Evolutionary conservation across 140 eudicot species (phyloP).

Genomic region (Ambrosia hybrid): DNA sequence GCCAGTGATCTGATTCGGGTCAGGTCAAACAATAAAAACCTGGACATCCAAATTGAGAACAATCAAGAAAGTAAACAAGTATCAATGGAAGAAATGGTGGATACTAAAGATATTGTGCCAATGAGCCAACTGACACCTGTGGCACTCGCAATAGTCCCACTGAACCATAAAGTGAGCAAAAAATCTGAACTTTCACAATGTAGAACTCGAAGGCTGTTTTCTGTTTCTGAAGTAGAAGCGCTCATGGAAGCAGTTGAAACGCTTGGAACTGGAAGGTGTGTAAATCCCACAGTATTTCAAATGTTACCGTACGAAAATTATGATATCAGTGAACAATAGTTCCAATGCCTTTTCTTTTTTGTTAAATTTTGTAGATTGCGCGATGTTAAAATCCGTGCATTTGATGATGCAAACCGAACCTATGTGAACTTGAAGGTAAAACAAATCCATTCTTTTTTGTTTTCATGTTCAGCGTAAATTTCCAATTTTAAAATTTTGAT

Average conservation of each 20-base stretch:
- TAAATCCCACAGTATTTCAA: slow-evolving; percentile 2
- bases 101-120: slow-evolving; percentile 65
- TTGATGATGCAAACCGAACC: slow-evolving; percentile 83
- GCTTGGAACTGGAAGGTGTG: slow-evolving; percentile 97
- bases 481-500: too few relatives aligned
- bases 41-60: slow-evolving; percentile 40
- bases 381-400: slow-evolving; percentile 79
- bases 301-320: not conserved
- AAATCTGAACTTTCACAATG: slow-evolving; percentile 81
- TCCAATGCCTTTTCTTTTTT: not conserved
- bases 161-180: slow-evolving; percentile 54
- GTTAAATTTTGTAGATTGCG: slow-evolving; percentile 72
- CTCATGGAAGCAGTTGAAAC: slow-evolving; percentile 93
- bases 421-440: slow-evolving; percentile 88
- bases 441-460: slow-evolving; percentile 7
- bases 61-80: slow-evolving; percentile 37
- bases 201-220: slow-evolving; percentile 85
- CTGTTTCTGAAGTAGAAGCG: slow-evolving; percentile 92
- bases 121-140: slow-evolving; percentile 42
- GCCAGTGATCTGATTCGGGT: too few relatives aligned
- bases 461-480: not conserved
- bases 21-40: too few relatives aligned
- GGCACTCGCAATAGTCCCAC: slow-evolving; percentile 58
- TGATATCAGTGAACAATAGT: not conserved
- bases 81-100: slow-evolving; percentile 38